Base-by-base conservation (phyloP, 139 green algal species). In the Picochlorum sp. region DNA sequence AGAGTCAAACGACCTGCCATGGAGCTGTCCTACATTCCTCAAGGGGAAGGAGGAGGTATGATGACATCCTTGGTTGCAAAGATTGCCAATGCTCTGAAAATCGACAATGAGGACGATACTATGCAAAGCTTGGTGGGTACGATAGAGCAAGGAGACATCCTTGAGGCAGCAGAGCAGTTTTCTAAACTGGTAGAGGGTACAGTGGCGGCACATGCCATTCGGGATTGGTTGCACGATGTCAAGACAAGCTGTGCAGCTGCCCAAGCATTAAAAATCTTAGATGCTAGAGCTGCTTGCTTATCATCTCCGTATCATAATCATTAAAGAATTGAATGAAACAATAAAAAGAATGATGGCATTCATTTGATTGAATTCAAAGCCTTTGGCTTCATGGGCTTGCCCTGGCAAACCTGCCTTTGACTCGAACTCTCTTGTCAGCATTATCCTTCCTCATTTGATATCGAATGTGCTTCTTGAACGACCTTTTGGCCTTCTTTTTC, bases 371-470 rank as follows among this genome's bases (percentile, higher is more conserved):
- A 54, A 54, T 26, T 54, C 47, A 54, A 41, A 41, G 16, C 47
- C 47, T n/a, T n/a, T 54, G 47, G 28, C 28, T 7, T 21, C 47
- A 54, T 54, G 47, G 47, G 16, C n/a, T 30, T 21, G 58, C 69
- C 63, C 83, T 82, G 24, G 83, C 47, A 59, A 83, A 83, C 4
- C 77, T 63, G 7, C 77, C 77, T 69, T 83, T 84, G 28, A 77
- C 50, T 23, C 77, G 60, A 6, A 67, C 71, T 4, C 77, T 57
- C 20, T 55, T 62, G 63, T 84, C 76, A 3, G 77, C 77, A 45
- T 83, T 83, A 24, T 69, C 52, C 60, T 84, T 83, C 52, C 77
- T 65, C 28, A 57, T 60, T 2, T 57, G n/a, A 60, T 84, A 84
- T 20, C 77, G 70, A n/a, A 84, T 75, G 7, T 57, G 67, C 45